Percentiles rank a stretch among this genome's conserved stretches.
phyloP scores from a whole-genome alignment of 305 asterid species.

The Caryopteris hybrid region DNA sequence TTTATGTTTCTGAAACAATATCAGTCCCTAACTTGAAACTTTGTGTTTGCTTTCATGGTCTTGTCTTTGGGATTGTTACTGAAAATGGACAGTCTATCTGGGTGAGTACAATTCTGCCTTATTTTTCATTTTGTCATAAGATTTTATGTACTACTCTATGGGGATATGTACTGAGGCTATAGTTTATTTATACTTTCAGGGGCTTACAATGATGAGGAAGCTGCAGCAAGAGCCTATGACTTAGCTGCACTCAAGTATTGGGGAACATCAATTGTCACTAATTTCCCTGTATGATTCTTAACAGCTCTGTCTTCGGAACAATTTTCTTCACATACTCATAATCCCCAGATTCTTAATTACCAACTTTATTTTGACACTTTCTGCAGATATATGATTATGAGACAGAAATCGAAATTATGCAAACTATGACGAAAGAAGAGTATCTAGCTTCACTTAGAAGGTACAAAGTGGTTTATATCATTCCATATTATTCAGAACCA shows the following conservation, averaged over 20 bases:
- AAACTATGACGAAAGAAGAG: constrained; percentile 69
- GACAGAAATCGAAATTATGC: constrained; percentile 62
- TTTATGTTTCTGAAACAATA: neutral
- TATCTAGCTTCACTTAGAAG: constrained; percentile 75
- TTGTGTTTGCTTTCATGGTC: constrained; percentile 21
- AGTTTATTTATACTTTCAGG: constrained; percentile 21
- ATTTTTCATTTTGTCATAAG: no score
- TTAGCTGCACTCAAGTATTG: constrained; percentile 61
- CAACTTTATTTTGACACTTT: neutral
- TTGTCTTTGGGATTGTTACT: constrained; percentile 7
- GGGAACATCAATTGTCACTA: constrained; percentile 55
- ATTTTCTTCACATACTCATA: neutral
- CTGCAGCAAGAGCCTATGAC: constrained; percentile 67
- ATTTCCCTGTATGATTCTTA: constrained; percentile 49
- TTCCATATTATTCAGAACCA: neutral
- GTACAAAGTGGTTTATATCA: constrained; percentile 16
- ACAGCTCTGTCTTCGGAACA: neutral
- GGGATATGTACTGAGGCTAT: neutral
- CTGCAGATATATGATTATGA: constrained; percentile 62
- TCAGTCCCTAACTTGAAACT: constrained; percentile 5
- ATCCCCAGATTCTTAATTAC: constrained; percentile 7
- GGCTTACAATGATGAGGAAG: constrained; percentile 64
- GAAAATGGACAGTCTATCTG: constrained; percentile 56
- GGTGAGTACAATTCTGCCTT: constrained; percentile 40
- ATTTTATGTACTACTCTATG: neutral